A percentile compares a stretch with the other conserved stretches of the same genome.
Conservation (phyloP, 257 asterid species). For the Ajuga chamaepitys region DNA sequence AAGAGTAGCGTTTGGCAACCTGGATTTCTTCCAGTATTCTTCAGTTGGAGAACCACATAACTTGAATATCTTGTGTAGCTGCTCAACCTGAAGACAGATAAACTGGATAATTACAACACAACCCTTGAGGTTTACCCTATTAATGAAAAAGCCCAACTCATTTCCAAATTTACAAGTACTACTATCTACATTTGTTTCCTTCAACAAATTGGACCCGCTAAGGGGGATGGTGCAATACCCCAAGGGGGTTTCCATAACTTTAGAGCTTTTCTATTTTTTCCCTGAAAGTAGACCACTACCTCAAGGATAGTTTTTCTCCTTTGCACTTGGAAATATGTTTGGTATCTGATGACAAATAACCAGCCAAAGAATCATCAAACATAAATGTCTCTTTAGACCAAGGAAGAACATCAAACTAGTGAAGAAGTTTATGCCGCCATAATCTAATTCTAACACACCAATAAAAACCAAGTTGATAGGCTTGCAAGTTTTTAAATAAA, state of each 20-base stretch:
- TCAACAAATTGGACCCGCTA: no score
- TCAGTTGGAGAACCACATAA: slow-evolving; percentile 88
- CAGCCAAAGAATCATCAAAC: not conserved
- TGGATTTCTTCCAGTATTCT: slow-evolving; percentile 83
- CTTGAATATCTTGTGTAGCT: slow-evolving; percentile 84
- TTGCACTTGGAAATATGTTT: not conserved
- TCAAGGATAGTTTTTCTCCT: no score
- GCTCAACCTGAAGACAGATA: slow-evolving; percentile 58
- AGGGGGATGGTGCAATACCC: no score
- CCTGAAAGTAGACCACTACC: no score
- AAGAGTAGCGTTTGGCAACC: slow-evolving; percentile 64
- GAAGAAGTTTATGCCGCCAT: not conserved
- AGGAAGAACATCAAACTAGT: not conserved
- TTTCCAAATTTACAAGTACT: no score
- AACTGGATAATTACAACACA: no score
- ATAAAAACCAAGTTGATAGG: not conserved
- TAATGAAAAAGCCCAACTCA: no score
- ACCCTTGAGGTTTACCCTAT: no score
- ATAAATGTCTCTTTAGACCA: not conserved
- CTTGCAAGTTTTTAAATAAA: not conserved
- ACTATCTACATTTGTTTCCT: no score
- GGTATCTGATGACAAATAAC: not conserved
- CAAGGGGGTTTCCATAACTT: no score
- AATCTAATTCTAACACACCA: not conserved
- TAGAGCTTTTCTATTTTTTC: no score